These are phyloP conservation scores for Blastobotrys americana DNA, from an alignment of 805 yeast species.

Conservation along the genomic window DNA sequence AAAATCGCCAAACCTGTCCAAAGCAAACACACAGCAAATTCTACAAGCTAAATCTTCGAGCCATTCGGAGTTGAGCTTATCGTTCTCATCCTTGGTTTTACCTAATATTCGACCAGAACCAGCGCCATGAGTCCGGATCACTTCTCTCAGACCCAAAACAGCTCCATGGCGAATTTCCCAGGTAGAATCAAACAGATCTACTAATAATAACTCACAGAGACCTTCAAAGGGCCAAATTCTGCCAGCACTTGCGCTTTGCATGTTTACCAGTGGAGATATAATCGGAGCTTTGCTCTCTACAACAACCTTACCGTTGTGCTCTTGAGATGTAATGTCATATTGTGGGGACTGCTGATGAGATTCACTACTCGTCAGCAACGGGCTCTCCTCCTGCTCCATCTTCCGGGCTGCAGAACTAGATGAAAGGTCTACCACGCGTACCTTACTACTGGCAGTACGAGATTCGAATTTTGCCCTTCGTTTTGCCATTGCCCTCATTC, in stretches of 20 bases:
- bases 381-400: conserved; percentile 10
- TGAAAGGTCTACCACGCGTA: conserved; percentile 30
- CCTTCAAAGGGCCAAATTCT: conserved; percentile 94
- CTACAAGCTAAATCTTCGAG: conserved; percentile 86
- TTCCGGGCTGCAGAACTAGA: conserved; percentile 25
- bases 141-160: conserved; percentile 82
- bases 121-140: conserved; percentile 70
- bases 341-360: conserved; percentile 29
- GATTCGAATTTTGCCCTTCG: conserved; percentile 25
- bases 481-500: conserved; percentile 70
- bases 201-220: conserved; percentile 70
- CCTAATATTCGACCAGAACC: conserved; percentile 80
- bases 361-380: conserved; percentile 14
- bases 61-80: conserved; percentile 54
- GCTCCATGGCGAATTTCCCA: conserved; percentile 99
- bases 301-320: conserved; percentile 73
- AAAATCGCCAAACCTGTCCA: conserved; percentile 94
- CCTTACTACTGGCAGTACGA: conserved; percentile 45
- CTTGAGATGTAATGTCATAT: conserved; percentile 65
- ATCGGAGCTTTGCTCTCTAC: conserved; percentile 67
- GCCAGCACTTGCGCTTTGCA: conserved; percentile 64
- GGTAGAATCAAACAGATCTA: conserved; percentile 70
- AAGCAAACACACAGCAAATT: conserved; percentile 74
- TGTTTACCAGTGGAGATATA: conserved; percentile 58
- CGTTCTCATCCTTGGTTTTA: conserved; percentile 54